A percentile compares a stretch with the other conserved stretches of the same genome.
Conservation (phyloP, 495 filamentous ascomycete species). For the Evansstolkia leycettana region DNA sequence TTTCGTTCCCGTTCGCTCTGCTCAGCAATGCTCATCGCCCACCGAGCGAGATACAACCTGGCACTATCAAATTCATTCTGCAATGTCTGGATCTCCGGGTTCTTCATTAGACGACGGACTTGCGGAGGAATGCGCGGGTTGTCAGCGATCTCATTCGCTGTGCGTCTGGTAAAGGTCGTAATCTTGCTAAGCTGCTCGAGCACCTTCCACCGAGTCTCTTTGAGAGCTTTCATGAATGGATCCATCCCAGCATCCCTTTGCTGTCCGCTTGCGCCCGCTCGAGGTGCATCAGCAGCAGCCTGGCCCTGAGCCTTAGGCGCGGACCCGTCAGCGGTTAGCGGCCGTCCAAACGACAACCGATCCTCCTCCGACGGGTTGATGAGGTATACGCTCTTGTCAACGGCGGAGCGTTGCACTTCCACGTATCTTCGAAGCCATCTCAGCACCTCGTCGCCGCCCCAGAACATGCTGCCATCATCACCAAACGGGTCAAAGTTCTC, state of each 20-base stretch:
- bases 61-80: constrained; percentile 97
- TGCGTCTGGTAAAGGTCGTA: constrained; percentile 84
- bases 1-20: constrained; percentile 80
- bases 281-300: constrained; percentile 14
- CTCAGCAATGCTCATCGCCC: constrained; percentile 98
- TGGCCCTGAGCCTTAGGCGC: constrained; percentile 18
- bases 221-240: constrained; percentile 85
- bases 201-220: constrained; percentile 92
- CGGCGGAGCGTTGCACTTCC: constrained; percentile 63
- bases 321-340: constrained; percentile 24
- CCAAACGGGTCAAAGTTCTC: constrained; percentile 87
- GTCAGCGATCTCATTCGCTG: constrained; percentile 82
- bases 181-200: constrained; percentile 93
- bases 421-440: constrained; percentile 83
- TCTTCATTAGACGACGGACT: constrained; percentile 70
- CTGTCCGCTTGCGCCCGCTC: constrained; percentile 16
- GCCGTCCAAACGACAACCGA: constrained; percentile 60
- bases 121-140: constrained; percentile 82
- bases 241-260: constrained; percentile 85
- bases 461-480: constrained; percentile 76
- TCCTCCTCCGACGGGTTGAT: constrained; percentile 82
- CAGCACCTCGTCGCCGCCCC: constrained; percentile 94
- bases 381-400: constrained; percentile 80
- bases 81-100: constrained; percentile 88
- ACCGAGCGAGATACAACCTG: constrained; percentile 81